Evolutionary conservation across 257 asterid genomes (phyloP).

Genomic region (Henckelia pumila): DNA sequence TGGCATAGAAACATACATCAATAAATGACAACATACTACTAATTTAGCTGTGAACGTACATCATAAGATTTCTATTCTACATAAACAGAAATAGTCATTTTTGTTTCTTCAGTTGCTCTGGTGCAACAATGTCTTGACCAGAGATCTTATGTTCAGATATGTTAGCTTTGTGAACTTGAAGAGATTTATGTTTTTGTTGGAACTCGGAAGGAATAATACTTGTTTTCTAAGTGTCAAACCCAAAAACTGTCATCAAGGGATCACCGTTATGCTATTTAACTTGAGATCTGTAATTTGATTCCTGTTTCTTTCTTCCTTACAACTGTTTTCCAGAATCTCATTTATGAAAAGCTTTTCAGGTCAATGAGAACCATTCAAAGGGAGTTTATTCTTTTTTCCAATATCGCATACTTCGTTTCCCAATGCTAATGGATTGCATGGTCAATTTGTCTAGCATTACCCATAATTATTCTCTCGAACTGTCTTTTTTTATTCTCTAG

Average conservation of each 20-base stretch:
- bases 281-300: not conserved
- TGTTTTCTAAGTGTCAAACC: too few relatives aligned
- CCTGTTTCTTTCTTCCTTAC: not conserved
- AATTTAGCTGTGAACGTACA: not conserved
- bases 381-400: constrained; percentile 2
- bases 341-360: not conserved
- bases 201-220: not conserved
- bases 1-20: not conserved
- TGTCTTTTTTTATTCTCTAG: not conserved
- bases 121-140: not conserved
- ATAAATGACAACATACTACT: not conserved
- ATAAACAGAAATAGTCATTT: not conserved
- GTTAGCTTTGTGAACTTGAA: not conserved
- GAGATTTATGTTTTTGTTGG: not conserved
- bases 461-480: not conserved
- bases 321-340: not conserved
- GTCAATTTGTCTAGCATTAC: not conserved
- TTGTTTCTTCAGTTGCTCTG: not conserved
- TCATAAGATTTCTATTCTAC: not conserved
- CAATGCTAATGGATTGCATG: not conserved
- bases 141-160: not conserved
- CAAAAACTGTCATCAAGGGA: not conserved
- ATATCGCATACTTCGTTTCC: not conserved
- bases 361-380: not conserved
- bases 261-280: not conserved